Conservation (phyloP, 2,329 filamentous ascomycete genomes). For the Calonectria pseudoreteaudii region DNA sequence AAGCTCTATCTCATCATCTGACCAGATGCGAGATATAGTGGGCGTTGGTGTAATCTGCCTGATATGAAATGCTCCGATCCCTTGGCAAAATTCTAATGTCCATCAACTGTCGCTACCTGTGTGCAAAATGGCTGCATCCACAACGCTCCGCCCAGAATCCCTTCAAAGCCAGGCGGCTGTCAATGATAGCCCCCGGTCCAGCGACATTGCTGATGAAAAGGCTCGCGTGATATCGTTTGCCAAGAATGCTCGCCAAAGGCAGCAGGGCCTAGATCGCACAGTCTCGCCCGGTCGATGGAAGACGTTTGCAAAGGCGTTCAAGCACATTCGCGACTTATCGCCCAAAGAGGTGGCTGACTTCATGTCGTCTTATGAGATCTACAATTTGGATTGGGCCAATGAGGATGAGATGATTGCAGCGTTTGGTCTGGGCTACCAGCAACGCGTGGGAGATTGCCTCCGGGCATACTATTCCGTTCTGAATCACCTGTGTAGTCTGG, state of each 20-base stretch:
- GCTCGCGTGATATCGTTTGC: background rate
- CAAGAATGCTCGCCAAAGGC: background rate
- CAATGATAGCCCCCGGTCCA: constrained; percentile 4
- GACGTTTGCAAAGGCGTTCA: constrained; percentile 21
- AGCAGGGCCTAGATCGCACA: background rate
- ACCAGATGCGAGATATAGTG: background rate
- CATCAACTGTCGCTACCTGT: background rate
- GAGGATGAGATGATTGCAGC: constrained; percentile 17
- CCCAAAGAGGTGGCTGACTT: constrained; percentile 20
- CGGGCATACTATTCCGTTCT: constrained; percentile 20
- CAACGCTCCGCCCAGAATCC: background rate
- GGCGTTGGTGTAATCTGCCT: background rate
- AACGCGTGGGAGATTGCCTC: constrained; percentile 20
- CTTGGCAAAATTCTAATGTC: background rate
- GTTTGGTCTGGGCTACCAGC: constrained; percentile 16
- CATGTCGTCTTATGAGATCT: constrained; percentile 26
- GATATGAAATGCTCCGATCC: constrained; percentile 7
- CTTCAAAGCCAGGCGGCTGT: background rate
- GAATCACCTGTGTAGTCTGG: constrained; percentile 23
- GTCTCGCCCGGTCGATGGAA: constrained; percentile 12
- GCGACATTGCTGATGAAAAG: constrained; percentile 16
- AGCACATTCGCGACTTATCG: constrained; percentile 14
- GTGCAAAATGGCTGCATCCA: background rate
- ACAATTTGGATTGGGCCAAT: constrained; percentile 21
- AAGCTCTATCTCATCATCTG: constrained; percentile 7